Evolutionary conservation across 139 green algal species (phyloP).

Genomic region (Chlorella vulgaris): DNA sequence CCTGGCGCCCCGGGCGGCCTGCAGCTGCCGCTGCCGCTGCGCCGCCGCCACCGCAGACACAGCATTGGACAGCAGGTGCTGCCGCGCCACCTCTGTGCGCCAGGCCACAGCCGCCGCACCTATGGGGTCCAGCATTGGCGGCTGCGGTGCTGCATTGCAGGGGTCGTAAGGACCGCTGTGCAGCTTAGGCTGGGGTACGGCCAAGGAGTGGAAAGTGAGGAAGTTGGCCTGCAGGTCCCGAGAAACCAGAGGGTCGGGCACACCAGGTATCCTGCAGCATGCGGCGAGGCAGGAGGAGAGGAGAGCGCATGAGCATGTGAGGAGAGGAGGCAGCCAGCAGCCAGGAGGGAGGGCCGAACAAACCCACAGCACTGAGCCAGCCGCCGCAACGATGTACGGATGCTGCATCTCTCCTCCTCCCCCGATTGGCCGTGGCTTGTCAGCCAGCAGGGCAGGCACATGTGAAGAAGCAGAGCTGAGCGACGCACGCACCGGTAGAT

Average conservation of each 20-base stretch:
- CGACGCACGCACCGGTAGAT: conserved; percentile 38
- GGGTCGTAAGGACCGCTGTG: not conserved
- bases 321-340: not conserved
- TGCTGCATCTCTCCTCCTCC: not conserved
- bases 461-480: too few relatives aligned
- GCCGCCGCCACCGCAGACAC: conserved; percentile 10
- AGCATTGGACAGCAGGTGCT: conserved; percentile 21
- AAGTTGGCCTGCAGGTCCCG: conserved; percentile 38
- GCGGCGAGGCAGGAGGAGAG: not conserved
- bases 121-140: conserved; percentile 23
- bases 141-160: conserved; percentile 23
- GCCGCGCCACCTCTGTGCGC: conserved; percentile 25
- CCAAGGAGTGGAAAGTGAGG: conserved; percentile 47
- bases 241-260: conserved; percentile 2
- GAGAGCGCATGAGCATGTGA: not conserved
- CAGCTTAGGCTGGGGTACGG: conserved; percentile 5
- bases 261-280: conserved; percentile 6
- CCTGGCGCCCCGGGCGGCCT: not conserved
- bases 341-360: too few relatives aligned
- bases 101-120: conserved; percentile 23
- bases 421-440: too few relatives aligned
- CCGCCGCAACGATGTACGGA: not conserved
- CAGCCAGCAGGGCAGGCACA: too few relatives aligned
- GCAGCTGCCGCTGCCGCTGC: not conserved
- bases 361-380: too few relatives aligned